Evolutionary conservation across 2,329 filamentous ascomycete species (phyloP).

Genomic region (Cryphonectria radicalis): DNA sequence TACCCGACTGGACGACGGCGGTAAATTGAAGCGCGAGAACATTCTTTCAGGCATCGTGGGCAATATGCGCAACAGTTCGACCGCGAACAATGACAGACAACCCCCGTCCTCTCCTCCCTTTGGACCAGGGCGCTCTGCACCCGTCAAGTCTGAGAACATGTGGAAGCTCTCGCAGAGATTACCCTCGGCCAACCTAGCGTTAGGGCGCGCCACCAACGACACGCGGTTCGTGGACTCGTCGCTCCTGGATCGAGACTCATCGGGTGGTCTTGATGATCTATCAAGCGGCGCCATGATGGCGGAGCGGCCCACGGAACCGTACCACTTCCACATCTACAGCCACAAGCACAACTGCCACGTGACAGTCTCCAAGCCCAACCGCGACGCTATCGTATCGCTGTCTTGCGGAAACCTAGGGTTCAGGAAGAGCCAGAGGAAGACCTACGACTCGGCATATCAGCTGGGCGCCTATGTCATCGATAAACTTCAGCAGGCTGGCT

Average conservation of each 20-base stretch:
- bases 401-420: constrained; percentile 92
- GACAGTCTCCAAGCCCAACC: constrained; percentile 82
- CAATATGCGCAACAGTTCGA: constrained; percentile 3
- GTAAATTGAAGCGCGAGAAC: constrained; percentile 7
- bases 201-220: constrained; percentile 28
- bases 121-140: constrained; percentile 3
- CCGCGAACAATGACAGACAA: background rate
- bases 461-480: constrained; percentile 82
- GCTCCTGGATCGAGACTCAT: constrained; percentile 23
- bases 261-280: background rate
- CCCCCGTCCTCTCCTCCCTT: constrained; percentile 20
- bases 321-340: constrained; percentile 84
- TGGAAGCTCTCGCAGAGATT: constrained; percentile 12
- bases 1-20: constrained; percentile 19
- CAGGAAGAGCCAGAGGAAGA: constrained; percentile 75
- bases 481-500: constrained; percentile 80
- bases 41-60: constrained; percentile 12
- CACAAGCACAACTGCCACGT: constrained; percentile 96
- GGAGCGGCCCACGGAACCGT: constrained; percentile 60
- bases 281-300: constrained; percentile 34
- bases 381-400: constrained; percentile 77
- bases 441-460: constrained; percentile 93
- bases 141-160: constrained; percentile 7
- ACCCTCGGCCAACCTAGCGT: constrained; percentile 20
- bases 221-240: constrained; percentile 26